A percentile compares a stretch with the other conserved stretches of the same genome.
Conservation (phyloP, 2,329 filamentous ascomycete species). For the Colletotrichum orbiculare region DNA sequence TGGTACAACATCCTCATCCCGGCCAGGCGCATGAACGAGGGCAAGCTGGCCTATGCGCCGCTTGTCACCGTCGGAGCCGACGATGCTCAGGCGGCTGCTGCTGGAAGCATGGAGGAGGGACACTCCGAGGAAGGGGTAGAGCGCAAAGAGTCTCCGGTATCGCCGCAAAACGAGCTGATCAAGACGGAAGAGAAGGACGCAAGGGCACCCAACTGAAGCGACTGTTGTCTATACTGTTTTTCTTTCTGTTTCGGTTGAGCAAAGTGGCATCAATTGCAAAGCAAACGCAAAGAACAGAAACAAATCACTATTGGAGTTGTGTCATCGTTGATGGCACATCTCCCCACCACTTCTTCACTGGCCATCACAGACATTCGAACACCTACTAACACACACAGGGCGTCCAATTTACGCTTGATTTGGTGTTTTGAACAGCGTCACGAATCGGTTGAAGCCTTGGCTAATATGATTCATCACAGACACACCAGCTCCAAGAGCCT, state of each 20-base stretch:
- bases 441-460: too few relatives aligned
- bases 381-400: neutral
- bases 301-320: slow-evolving; percentile 1
- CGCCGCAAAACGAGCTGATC: slow-evolving; percentile 14
- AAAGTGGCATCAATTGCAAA: neutral
- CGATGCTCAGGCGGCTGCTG: slow-evolving; percentile 33
- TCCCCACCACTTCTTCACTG: neutral
- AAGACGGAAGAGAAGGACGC: slow-evolving; percentile 9
- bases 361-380: neutral
- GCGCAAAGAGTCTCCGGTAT: slow-evolving; percentile 12
- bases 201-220: neutral
- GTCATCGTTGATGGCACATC: neutral
- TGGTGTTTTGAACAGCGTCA: too few relatives aligned
- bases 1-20: slow-evolving; percentile 67
- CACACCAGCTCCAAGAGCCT: too few relatives aligned
- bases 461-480: too few relatives aligned
- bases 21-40: slow-evolving; percentile 56
- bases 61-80: slow-evolving; percentile 29
- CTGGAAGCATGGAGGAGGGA: slow-evolving; percentile 21
- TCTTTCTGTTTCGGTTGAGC: neutral
- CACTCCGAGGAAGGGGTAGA: slow-evolving; percentile 7
- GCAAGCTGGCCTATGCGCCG: slow-evolving; percentile 45
- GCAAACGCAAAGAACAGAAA: neutral
- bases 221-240: neutral
- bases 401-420: too few relatives aligned